Evolutionary conservation across 306 rosid species (phyloP).

Genomic region (Macrotyloma uniflorum): DNA sequence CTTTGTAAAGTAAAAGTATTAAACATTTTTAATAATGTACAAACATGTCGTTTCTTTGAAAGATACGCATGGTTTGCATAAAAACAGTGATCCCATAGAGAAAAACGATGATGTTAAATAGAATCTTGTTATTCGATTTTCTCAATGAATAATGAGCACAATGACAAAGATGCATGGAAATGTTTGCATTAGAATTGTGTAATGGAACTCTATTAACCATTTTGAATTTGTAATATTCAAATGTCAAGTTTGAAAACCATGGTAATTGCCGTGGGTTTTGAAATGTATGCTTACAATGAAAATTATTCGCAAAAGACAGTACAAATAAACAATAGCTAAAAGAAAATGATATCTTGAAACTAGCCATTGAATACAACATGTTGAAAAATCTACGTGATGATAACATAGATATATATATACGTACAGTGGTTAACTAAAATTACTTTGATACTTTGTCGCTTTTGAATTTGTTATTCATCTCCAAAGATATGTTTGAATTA

Average conservation of each 20-base stretch:
- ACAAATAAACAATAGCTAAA: background rate
- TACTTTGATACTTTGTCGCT: background rate
- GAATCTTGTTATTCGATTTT: background rate
- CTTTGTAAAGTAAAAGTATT: no score
- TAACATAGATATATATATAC: background rate
- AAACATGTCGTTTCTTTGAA: no score
- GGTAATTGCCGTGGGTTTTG: constrained; percentile 24
- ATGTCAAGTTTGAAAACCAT: constrained; percentile 28
- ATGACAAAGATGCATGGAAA: background rate
- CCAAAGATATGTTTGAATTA: background rate
- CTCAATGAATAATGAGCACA: background rate
- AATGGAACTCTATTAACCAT: background rate
- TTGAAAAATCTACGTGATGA: background rate
- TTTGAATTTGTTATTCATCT: background rate
- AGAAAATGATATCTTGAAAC: background rate
- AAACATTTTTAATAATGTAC: no score
- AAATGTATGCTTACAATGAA: background rate
- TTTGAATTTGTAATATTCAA: background rate
- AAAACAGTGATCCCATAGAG: no score
- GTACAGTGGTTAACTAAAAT: background rate
- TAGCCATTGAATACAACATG: background rate
- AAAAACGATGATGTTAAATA: no score
- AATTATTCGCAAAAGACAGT: background rate
- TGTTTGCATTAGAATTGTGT: background rate
- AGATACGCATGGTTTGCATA: no score